These are phyloP conservation scores for Xerocomus brunneocitrinus DNA, from an alignment of 768 basidiomycete genomes.

Conservation along the genomic window DNA sequence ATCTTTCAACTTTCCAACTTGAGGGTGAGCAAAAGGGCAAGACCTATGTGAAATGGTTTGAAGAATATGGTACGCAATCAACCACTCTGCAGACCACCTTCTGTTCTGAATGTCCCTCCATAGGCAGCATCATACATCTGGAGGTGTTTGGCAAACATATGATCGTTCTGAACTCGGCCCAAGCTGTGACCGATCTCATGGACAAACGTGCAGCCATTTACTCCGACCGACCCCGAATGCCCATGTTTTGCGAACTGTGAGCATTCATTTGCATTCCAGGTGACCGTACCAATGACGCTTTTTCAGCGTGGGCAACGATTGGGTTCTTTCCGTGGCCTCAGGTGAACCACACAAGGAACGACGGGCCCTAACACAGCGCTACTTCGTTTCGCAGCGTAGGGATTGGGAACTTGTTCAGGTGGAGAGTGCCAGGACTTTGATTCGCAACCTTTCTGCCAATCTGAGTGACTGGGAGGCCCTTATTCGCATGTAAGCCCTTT, in stretches of 20 bases:
- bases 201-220: slow-evolving; percentile 5
- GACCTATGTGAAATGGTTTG: not conserved
- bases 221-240: slow-evolving; percentile 1
- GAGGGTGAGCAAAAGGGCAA: not conserved
- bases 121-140: not conserved
- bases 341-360: slow-evolving; percentile 9
- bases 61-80: not conserved
- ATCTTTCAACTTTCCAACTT: not conserved
- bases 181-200: slow-evolving; percentile 7
- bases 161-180: slow-evolving; percentile 33
- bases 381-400: slow-evolving; percentile 9
- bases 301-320: not conserved
- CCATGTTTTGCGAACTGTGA: slow-evolving; percentile 1
- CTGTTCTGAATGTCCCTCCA: not conserved
- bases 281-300: not conserved
- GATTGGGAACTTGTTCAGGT: slow-evolving; percentile 13
- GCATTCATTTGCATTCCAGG: not conserved
- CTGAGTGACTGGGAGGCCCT: not conserved
- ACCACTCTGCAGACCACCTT: not conserved
- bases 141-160: slow-evolving; percentile 6
- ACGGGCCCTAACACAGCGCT: slow-evolving; percentile 8
- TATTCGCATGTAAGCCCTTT: not conserved
- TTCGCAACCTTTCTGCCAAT: not conserved
- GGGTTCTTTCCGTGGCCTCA: not conserved
- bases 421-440: slow-evolving; percentile 2